phyloP scores from a whole-genome alignment of 2,329 filamentous ascomycete genomes.

The Epichloe baconii region DNA sequence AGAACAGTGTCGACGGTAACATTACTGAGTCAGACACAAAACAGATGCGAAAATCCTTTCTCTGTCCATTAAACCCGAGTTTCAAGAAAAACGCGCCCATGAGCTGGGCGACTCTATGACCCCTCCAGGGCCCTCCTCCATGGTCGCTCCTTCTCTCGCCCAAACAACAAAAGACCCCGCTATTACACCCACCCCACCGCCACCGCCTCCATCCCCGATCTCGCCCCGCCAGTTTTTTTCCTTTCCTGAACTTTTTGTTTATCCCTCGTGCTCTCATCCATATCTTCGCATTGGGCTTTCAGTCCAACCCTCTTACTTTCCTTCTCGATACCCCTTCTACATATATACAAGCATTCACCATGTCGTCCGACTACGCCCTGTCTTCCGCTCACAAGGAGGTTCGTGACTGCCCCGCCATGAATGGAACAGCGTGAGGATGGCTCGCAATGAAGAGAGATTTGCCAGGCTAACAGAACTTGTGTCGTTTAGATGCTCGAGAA shows the following conservation, averaged over 20 bases:
- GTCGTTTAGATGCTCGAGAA: constrained; percentile 76
- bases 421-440: constrained; percentile 11
- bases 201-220: neutral
- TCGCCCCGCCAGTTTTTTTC: constrained; percentile 1
- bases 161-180: neutral
- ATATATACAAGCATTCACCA: constrained; percentile 14
- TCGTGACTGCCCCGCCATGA: constrained; percentile 12
- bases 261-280: neutral
- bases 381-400: constrained; percentile 42
- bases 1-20: too few species aligned
- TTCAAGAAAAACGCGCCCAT: neutral
- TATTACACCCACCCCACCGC: neutral
- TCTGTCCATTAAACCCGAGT: too few species aligned
- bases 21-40: too few species aligned
- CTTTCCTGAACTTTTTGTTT: too few species aligned
- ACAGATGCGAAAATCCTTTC: neutral
- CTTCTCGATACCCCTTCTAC: constrained; percentile 3
- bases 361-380: constrained; percentile 38
- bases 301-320: neutral
- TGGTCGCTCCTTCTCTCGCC: neutral
- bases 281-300: neutral
- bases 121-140: neutral
- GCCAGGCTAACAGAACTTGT: constrained; percentile 5
- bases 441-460: neutral
- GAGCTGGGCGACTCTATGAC: neutral